Percentiles rank a stretch among this genome's conserved stretches.
These are phyloP conservation scores for Zasmidium cellare DNA, from an alignment of 2,329 filamentous ascomycete species.

Conservation along the genomic window DNA sequence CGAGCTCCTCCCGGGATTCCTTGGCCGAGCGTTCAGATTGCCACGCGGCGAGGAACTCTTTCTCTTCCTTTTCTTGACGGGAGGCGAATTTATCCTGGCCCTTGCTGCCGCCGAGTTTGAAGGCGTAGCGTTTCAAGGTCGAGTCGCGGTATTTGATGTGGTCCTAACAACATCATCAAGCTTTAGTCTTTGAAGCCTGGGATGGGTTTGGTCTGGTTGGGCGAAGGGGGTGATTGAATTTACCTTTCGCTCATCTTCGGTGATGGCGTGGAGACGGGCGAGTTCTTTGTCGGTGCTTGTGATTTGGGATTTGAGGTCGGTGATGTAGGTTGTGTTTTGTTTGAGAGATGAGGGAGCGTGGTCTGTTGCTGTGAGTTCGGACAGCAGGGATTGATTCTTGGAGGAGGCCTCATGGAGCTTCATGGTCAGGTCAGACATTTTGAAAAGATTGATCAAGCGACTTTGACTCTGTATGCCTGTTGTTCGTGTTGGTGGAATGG, in stretches of 20 bases:
- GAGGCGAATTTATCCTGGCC: slow-evolving; percentile 47
- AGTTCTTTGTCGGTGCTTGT: slow-evolving; percentile 40
- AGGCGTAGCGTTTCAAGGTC: slow-evolving; percentile 53
- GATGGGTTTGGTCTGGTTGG: background rate
- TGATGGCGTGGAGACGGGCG: slow-evolving; percentile 41
- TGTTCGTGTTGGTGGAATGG: no score
- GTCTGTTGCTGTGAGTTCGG: slow-evolving; percentile 51
- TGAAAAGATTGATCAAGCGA: background rate
- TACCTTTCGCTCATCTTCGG: slow-evolving; percentile 48
- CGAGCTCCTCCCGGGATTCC: slow-evolving; percentile 44
- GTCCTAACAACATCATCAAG: slow-evolving; percentile 32
- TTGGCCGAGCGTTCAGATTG: slow-evolving; percentile 50
- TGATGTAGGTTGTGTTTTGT: slow-evolving; percentile 49
- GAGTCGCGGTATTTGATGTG: slow-evolving; percentile 57
- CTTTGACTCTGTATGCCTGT: no score
- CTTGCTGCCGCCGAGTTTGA: slow-evolving; percentile 52
- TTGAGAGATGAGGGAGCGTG: slow-evolving; percentile 49
- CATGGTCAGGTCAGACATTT: slow-evolving; percentile 19
- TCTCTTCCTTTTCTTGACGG: slow-evolving; percentile 55
- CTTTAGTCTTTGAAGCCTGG: no score
- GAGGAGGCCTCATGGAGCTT: slow-evolving; percentile 21
- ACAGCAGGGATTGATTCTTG: slow-evolving; percentile 42
- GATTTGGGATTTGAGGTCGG: slow-evolving; percentile 48
- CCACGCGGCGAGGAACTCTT: slow-evolving; percentile 56
- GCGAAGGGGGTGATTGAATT: no score